phyloP scores from a whole-genome alignment of 306 rosid species.

The Vicia faba region DNA sequence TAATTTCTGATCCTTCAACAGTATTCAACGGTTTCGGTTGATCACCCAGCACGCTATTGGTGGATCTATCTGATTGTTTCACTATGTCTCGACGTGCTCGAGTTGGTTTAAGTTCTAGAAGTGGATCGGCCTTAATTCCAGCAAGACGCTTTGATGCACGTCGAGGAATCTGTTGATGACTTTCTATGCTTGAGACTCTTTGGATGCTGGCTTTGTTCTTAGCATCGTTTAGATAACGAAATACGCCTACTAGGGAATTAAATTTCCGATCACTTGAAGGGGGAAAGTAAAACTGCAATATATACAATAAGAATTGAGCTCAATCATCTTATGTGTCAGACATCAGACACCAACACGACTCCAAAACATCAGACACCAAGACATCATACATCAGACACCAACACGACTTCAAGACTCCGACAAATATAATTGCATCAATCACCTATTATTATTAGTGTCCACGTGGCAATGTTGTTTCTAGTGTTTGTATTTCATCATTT shows the following conservation, averaged over 20 bases:
- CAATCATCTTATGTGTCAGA: too few species aligned
- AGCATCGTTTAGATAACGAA: too few species aligned
- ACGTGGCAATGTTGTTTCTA: neutral
- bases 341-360: neutral
- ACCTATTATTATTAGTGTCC: neutral
- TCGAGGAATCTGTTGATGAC: constrained; percentile 43
- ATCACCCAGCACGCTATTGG: constrained; percentile 27
- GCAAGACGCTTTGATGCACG: constrained; percentile 93
- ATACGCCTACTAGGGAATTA: too few species aligned
- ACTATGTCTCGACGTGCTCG: constrained; percentile 43
- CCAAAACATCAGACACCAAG: too few species aligned
- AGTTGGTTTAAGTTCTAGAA: constrained; percentile 54
- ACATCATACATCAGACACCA: too few species aligned
- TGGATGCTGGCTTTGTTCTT: too few species aligned
- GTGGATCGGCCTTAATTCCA: constrained; percentile 67
- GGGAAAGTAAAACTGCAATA: too few species aligned
- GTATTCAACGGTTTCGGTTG: constrained; percentile 32
- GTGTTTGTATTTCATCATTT: too few species aligned
- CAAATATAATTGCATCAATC: neutral
- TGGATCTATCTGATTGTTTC: constrained; percentile 44
- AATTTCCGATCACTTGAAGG: too few species aligned
- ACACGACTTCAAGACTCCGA: too few species aligned
- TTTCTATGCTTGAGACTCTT: too few species aligned
- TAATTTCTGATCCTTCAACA: constrained; percentile 31
- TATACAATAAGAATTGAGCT: too few species aligned